These are phyloP conservation scores for Fusarium succisae DNA, from an alignment of 2,329 filamentous ascomycete species.

Conservation along the genomic window DNA sequence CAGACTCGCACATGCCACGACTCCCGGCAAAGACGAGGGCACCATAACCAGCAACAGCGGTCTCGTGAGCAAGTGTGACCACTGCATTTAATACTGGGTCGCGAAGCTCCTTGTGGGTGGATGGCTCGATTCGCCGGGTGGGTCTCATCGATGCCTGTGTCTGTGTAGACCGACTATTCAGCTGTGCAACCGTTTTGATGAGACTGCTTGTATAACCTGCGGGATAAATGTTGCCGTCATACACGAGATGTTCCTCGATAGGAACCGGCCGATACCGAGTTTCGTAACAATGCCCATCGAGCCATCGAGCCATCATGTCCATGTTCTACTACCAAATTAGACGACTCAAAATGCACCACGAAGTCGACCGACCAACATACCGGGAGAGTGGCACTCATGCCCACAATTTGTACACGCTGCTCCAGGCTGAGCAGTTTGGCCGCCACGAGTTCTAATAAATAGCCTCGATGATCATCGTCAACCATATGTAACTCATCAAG, in stretches of 20 bases:
- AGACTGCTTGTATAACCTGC: constrained; percentile 64
- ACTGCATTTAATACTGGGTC: constrained; percentile 76
- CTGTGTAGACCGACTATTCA: constrained; percentile 50
- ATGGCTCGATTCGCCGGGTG: constrained; percentile 61
- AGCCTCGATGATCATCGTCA: constrained; percentile 78
- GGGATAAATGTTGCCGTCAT: constrained; percentile 73
- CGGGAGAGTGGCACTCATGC: constrained; percentile 82
- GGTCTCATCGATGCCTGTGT: constrained; percentile 51
- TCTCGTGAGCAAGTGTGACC: constrained; percentile 74
- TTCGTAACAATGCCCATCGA: constrained; percentile 75
- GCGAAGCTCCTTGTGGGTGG: constrained; percentile 67
- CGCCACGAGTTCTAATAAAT: constrained; percentile 77
- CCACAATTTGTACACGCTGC: constrained; percentile 74
- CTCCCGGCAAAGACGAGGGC: constrained; percentile 79
- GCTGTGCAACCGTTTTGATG: constrained; percentile 65
- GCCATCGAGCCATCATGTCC: constrained; percentile 73
- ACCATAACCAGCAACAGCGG: constrained; percentile 73
- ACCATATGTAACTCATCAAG: constrained; percentile 86
- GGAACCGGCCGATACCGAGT: constrained; percentile 80
- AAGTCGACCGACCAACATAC: constrained; percentile 53
- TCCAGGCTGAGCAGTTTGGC: constrained; percentile 77
- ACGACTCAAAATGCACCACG: neutral
- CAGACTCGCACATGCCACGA: constrained; percentile 71
- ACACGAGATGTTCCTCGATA: constrained; percentile 78
- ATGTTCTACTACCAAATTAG: constrained; percentile 65